A percentile compares a stretch with the other conserved stretches of the same genome.
phyloP scores from a whole-genome alignment of 2,329 filamentous ascomycete species.

The Cucurbitaria berberidis region DNA sequence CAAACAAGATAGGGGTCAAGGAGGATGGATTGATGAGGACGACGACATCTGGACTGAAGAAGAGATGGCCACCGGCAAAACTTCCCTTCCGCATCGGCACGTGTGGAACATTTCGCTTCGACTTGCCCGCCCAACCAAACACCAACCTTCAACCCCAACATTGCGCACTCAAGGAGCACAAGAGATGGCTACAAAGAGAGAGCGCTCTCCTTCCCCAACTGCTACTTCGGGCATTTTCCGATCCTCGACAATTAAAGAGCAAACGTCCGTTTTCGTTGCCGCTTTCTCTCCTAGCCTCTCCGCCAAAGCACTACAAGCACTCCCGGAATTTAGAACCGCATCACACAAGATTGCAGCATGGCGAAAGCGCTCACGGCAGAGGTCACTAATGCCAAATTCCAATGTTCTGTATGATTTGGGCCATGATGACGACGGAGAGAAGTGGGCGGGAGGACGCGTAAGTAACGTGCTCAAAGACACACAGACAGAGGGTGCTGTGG shows the following conservation, averaged over 20 bases:
- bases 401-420: conserved; percentile 52
- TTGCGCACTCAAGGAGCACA: not conserved
- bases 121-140: conserved; percentile 12
- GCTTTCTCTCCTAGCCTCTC: conserved; percentile 56
- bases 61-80: conserved; percentile 7
- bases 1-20: not conserved
- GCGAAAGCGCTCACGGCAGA: conserved; percentile 56
- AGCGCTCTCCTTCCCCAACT: conserved; percentile 23
- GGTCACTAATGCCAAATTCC: conserved; percentile 48
- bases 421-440: conserved; percentile 62
- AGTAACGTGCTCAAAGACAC: conserved; percentile 55
- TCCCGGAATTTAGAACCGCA: conserved; percentile 53
- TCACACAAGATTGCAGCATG: conserved; percentile 60
- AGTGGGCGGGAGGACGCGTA: conserved; percentile 57
- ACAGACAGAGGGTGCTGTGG: conserved; percentile 54
- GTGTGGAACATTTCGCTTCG: conserved; percentile 14
- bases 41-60: conserved; percentile 2
- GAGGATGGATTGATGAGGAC: not conserved
- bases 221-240: conserved; percentile 47
- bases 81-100: conserved; percentile 10
- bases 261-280: conserved; percentile 59
- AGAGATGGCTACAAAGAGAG: conserved; percentile 42
- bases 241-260: conserved; percentile 56
- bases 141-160: not conserved
- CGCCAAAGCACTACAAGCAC: conserved; percentile 50